phyloP scores from a whole-genome alignment of 192 early-diverging fungal genomes.

The Spizellomyces punctatus region DNA sequence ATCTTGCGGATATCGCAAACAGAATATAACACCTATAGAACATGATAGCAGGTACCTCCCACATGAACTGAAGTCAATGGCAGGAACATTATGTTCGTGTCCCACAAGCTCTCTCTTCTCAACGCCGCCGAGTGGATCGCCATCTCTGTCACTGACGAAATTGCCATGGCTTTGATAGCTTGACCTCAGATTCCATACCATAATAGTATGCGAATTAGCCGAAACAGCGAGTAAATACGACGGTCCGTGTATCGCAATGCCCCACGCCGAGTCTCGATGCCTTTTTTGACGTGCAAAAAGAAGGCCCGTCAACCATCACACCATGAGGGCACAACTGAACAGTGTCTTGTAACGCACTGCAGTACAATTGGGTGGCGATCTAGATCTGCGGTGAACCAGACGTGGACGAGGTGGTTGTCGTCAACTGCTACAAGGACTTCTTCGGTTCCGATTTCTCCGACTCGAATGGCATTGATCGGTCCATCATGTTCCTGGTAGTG shows the following conservation, averaged over 20 bases:
- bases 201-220: slow-evolving; percentile 35
- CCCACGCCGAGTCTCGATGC: slow-evolving; percentile 32
- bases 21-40: slow-evolving; percentile 19
- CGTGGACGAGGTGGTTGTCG: slow-evolving; percentile 14
- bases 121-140: slow-evolving; percentile 10
- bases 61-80: slow-evolving; percentile 31
- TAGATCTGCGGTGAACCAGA: slow-evolving; percentile 24
- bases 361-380: slow-evolving; percentile 20
- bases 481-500: neutral
- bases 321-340: no score
- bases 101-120: slow-evolving; percentile 27
- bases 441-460: slow-evolving; percentile 18
- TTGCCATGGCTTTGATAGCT: neutral
- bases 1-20: neutral
- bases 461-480: slow-evolving; percentile 32
- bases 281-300: neutral
- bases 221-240: slow-evolving; percentile 23
- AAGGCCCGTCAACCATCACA: no score
- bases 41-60: slow-evolving; percentile 28
- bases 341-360: neutral
- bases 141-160: neutral
- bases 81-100: slow-evolving; percentile 36
- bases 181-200: slow-evolving; percentile 26
- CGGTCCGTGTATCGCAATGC: slow-evolving; percentile 27
- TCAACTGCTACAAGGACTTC: slow-evolving; percentile 30